Evolutionary conservation across 176 grass and related monocot species (phyloP), one percentile per base, ranked within the genome.

Genomic region (Aegilops speltoides): DNA sequence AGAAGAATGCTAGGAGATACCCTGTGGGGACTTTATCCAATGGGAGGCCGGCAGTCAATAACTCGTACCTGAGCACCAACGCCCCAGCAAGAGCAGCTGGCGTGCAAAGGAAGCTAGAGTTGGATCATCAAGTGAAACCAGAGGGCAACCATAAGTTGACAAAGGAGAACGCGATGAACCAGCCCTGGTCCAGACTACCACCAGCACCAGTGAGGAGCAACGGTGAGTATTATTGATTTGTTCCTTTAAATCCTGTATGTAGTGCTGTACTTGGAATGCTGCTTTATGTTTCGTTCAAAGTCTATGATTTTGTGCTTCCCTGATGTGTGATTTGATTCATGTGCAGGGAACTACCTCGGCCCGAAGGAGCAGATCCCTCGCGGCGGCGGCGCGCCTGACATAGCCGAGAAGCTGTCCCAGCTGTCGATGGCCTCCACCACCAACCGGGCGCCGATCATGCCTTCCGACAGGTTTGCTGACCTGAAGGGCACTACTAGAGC

Each of bases 91-190:
- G 87, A 85, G 74, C 92, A 86, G 73, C 77, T 91, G 94, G 90
- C 20, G 92, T 86, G 36, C 94, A 99, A 89, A 97, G 97, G 87
- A 97, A 93, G 68, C 88, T 99, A 64, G 92, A 97, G 64, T 48
- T 94, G 88, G 77, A 91, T 77, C 85, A 86, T 85, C 90, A 91
- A 83, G 89, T 88, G 76, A 83, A 71, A 62, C 75, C 28, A 33
- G 89, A 88, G 74, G 74, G 31, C 60, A 87, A 86, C 76, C 73
- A 94, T 33, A 93, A 87, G 57, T 34, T 75, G 48, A 73, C 89
- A 9, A 91, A 87, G 86, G 82, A n/a, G 22, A 87, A 76, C 15
- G 68, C 57, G 3, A 82, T 78, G 83, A 88, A 91, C 71, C 87
- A 97, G 82, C 76, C 87, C 83, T 90, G 92, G 86, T 87, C 78